phyloP scores from a whole-genome alignment of 2,329 filamentous ascomycete genomes.

The Sporothrix pseudoabietina region DNA sequence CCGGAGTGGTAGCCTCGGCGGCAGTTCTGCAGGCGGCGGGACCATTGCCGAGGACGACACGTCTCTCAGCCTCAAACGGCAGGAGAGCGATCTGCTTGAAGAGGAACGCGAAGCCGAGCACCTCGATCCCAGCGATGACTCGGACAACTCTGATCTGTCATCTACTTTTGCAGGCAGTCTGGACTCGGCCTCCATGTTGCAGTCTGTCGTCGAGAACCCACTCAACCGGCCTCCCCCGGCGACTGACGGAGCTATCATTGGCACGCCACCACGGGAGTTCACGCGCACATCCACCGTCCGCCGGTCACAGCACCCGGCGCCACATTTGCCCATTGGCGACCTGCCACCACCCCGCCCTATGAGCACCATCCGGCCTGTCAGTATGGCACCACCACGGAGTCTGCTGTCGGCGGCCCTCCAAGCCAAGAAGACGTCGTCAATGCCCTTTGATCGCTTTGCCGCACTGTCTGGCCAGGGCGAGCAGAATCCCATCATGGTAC shows the following conservation, averaged over 20 bases:
- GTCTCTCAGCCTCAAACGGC: constrained; percentile 43
- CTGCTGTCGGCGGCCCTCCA: constrained; percentile 72
- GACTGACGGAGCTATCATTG: constrained; percentile 53
- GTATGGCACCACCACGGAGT: constrained; percentile 69
- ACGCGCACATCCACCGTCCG: constrained; percentile 64
- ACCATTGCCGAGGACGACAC: background rate
- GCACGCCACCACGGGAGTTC: constrained; percentile 64
- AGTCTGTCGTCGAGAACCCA: constrained; percentile 58
- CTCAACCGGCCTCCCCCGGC: constrained; percentile 53
- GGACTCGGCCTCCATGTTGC: constrained; percentile 71
- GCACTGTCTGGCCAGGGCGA: constrained; percentile 77
- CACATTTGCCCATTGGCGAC: constrained; percentile 62
- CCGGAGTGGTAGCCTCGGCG: background rate
- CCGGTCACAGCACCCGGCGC: constrained; percentile 59
- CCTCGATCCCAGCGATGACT: constrained; percentile 51
- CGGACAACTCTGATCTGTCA: constrained; percentile 63
- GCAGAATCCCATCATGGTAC: constrained; percentile 72
- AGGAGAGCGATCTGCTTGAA: constrained; percentile 55
- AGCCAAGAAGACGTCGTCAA: constrained; percentile 68
- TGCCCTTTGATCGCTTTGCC: constrained; percentile 76
- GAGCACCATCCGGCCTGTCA: constrained; percentile 64
- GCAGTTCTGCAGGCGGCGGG: background rate
- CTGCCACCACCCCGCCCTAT: constrained; percentile 71
- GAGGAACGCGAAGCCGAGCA: constrained; percentile 41
- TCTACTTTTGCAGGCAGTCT: constrained; percentile 68